Evolutionary conservation across 768 basidiomycete species (phyloP), one percentile per base, ranked within the genome.

Genomic region (Boletus eberwhitei): DNA sequence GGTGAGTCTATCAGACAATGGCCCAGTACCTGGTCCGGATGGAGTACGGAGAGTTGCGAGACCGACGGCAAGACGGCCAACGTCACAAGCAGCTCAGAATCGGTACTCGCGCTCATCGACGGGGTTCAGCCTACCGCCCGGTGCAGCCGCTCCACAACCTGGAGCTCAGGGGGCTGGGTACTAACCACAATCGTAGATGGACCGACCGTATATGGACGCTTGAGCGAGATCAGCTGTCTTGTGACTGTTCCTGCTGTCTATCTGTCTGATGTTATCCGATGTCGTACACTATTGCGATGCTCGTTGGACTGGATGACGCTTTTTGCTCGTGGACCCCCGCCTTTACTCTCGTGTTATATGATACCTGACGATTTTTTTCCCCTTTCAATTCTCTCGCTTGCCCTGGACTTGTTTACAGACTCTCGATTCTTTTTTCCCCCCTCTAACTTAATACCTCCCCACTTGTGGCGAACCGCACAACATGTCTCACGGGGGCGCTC

Each of bases 31-130:
- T 38, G 81, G 81, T 35, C 80, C 84, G 9, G 85, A 88, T 17
- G 87, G 88, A 50, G 93, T 93, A 26, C 81, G 92, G 38, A 74
- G 93, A 53, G 88, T 95, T 26, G 81, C 89, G 44, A 76, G 90
- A 62, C 83, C 79, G 44, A 65, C 75, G 9, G 40, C 58, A 9
- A 77, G 85, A 60, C 75, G 88, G 42, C 79, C 85, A 14, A 75
- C 81, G 26, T 83, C 87, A 32, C 85, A 87, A 62, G 72, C 74
- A 4, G 75, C 77, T 52, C 82, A 82, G 72, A 87, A 88, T 66
- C 77, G 89, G 26, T 91, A 88, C 70, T 90, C 88, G 50, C 79
- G 90, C 35, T 71, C 75, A 24, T 81, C 83, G 22, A 75, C 77
- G 32, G 71, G 65, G 39, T 78, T 71, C 60, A 77, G 60, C 51